phyloP scores from a whole-genome alignment of 169 alveolate genomes.

The Plasmodium yoelii region DNA sequence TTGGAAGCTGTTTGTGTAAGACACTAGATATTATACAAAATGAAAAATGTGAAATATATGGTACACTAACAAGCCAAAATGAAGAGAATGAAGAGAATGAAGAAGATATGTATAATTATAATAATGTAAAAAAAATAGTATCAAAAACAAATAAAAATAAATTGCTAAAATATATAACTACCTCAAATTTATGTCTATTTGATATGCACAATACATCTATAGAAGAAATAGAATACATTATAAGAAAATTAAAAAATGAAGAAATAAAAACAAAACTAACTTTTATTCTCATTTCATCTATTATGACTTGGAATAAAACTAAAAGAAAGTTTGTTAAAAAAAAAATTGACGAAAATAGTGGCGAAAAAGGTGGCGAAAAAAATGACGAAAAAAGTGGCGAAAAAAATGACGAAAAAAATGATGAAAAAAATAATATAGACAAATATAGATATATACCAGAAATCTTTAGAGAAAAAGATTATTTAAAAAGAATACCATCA shows the following conservation, averaged over 20 bases:
- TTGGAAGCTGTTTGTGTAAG: slow-evolving; percentile 58
- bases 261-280: slow-evolving; percentile 9
- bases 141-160: slow-evolving; percentile 40
- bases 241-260: slow-evolving; percentile 46
- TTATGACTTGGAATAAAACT: slow-evolving; percentile 68
- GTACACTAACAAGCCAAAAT: slow-evolving; percentile 15
- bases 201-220: slow-evolving; percentile 33
- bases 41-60: slow-evolving; percentile 37
- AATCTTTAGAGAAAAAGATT: slow-evolving; percentile 38
- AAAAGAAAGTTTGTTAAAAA: slow-evolving; percentile 22
- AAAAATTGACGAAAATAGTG: slow-evolving; percentile 1
- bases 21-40: slow-evolving; percentile 7
- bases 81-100: slow-evolving; percentile 8
- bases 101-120: slow-evolving; percentile 13
- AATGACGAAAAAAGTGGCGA: neutral
- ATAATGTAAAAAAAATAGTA: slow-evolving; percentile 31
- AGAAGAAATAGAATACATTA: slow-evolving; percentile 59
- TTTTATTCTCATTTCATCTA: slow-evolving; percentile 40
- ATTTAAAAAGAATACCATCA: slow-evolving; percentile 50
- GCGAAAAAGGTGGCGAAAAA: neutral
- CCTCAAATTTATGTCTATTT: slow-evolving; percentile 17
- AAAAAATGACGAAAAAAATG: neutral
- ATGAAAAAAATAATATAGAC: neutral
- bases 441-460: slow-evolving; percentile 27
- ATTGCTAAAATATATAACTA: slow-evolving; percentile 14